Evolutionary conservation across 805 yeast species (phyloP), one percentile per base, ranked within the genome.

Genomic region (Yarrowia sp.): DNA sequence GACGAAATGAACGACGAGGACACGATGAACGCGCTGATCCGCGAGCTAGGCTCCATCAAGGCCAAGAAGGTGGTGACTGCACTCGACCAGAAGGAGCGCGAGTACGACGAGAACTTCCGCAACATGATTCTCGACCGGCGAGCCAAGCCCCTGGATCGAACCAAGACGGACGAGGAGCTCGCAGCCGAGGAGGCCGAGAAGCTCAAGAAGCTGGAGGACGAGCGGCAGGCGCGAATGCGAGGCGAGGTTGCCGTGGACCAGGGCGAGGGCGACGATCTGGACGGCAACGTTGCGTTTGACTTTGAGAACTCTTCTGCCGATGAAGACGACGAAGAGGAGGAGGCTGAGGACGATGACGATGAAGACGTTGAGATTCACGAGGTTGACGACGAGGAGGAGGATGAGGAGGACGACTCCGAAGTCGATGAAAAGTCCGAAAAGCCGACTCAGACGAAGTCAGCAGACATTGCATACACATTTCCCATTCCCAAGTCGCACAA

Each of bases 401-500:
- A 46, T 10, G 61, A 49, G 3, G 61, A 58, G 10, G 59, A 24
- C 3, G 27, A 27, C 0, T 25, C 8, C 0, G 46, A 36, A 5
- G 61, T 38, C 2, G 42, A 49, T 27, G 25, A 14, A 21, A 41
- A 10, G 21, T n/a, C n/a, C n/a, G n/a, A n/a, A 21, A 12, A 4
- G n/a, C 41, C 18, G 13, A 19, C 9, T 9, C 22, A 4, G 4
- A 22, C 16, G n/a, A n/a, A n/a, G n/a, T 12, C 42, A 14, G 21
- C 63, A 69, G 12, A 61, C 64, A n/a, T 62, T 14, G 69, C 67
- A 22, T 69, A 61, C 55, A 63, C 69, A 5, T 65, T 76, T 12
- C 67, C 74, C 6, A 85, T 88, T 66, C 90, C 90, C 0, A 65
- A 72, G 14, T 72, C 76, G 0, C 80, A 87, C 68, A 76, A 80